Evolutionary conservation across 257 asterid genomes (phyloP).

Genomic region (Solanum corneliomulleri): DNA sequence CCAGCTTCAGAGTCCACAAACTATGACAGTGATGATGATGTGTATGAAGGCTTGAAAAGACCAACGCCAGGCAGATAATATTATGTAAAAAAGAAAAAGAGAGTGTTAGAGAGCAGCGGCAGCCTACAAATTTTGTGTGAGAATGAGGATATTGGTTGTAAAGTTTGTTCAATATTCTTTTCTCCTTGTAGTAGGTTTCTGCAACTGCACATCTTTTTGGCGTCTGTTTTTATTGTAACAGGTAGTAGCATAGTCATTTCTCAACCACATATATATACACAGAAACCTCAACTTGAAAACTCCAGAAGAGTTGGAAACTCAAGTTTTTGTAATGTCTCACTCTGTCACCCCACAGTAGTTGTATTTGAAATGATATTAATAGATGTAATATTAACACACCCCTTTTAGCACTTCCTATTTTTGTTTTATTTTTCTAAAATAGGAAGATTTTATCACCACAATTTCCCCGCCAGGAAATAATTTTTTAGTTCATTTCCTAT

Average conservation of each 20-base stretch:
- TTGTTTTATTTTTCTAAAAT: background rate
- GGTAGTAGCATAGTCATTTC: background rate
- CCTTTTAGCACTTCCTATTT: background rate
- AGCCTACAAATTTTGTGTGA: background rate
- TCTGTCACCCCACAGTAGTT: background rate
- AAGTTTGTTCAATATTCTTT: background rate
- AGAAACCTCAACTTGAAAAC: background rate
- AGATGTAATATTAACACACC: background rate
- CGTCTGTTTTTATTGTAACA: background rate
- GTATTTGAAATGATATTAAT: background rate
- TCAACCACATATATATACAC: background rate
- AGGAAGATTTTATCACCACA: background rate
- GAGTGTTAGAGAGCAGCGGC: background rate
- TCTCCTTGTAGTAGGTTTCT: background rate
- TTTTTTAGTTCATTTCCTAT: background rate
- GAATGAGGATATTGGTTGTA: background rate
- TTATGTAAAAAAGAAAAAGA: background rate
- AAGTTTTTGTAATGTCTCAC: background rate
- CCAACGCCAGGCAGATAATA: conserved; percentile 11
- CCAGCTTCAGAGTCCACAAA: conserved; percentile 17
- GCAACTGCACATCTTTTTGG: background rate
- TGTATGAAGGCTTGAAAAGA: conserved; percentile 14
- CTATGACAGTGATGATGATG: conserved; percentile 8
- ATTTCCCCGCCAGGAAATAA: too few relatives aligned
- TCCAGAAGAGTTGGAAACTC: background rate